Evolutionary conservation across 805 yeast species (phyloP).

Genomic region (Cephaloascus fragrans): DNA sequence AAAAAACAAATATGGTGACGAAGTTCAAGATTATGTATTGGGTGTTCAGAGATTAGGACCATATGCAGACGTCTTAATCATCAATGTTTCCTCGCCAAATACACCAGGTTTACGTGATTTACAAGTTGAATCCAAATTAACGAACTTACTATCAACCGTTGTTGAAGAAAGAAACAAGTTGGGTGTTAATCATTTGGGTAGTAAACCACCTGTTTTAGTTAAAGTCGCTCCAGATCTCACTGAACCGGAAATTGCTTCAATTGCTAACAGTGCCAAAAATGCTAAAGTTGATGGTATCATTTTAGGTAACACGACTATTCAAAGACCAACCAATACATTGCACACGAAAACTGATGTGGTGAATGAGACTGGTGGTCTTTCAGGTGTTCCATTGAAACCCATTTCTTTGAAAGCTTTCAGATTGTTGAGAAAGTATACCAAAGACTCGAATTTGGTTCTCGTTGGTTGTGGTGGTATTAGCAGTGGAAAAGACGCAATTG

Average conservation of each 20-base stretch:
- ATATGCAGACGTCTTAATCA: conserved; percentile 79
- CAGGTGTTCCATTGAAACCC: conserved; percentile 88
- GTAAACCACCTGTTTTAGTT: conserved; percentile 72
- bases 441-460: conserved; percentile 61
- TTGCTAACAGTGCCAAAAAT: conserved; percentile 68
- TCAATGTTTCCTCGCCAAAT: conserved; percentile 91
- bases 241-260: conserved; percentile 70
- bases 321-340: conserved; percentile 55
- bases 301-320: conserved; percentile 85
- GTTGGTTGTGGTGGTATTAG: conserved; percentile 94
- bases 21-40: conserved; percentile 70
- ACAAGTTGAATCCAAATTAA: conserved; percentile 68
- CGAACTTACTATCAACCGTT: conserved; percentile 56
- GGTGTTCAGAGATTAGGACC: conserved; percentile 81
- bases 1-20: conserved; percentile 88
- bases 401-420: conserved; percentile 62
- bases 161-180: conserved; percentile 56
- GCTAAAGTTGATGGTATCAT: conserved; percentile 87
- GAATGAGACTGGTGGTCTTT: conserved; percentile 74
- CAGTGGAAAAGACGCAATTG: conserved; percentile 81
- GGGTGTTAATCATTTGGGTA: conserved; percentile 27
- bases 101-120: conserved; percentile 90
- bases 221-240: conserved; percentile 91
- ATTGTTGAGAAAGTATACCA: conserved; percentile 65
- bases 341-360: conserved; percentile 37